Evolutionary conservation across 1,139 yeast genomes (phyloP).

Genomic region (Kodamaea fungicola): DNA sequence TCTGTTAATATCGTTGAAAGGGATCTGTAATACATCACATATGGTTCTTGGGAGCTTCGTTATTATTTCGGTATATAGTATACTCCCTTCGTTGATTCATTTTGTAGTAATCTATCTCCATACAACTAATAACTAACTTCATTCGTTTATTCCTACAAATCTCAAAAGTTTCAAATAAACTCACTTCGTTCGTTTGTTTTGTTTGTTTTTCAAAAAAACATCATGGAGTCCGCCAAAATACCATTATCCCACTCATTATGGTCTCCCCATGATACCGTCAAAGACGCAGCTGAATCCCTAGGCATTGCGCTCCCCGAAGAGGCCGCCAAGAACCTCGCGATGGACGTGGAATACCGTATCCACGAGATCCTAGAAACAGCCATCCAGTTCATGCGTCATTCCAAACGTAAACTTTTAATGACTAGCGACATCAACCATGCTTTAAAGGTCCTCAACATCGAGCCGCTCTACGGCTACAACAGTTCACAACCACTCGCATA

Average conservation of each 20-base stretch:
- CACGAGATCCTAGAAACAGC: constrained; percentile 96
- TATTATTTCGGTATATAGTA: too few relatives aligned
- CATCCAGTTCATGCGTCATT: constrained; percentile 91
- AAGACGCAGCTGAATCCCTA: constrained; percentile 90
- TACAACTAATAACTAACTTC: too few relatives aligned
- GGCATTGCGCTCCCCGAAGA: constrained; percentile 89
- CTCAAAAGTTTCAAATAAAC: too few relatives aligned
- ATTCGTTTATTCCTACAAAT: too few relatives aligned
- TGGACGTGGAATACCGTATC: constrained; percentile 97
- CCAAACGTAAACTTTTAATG: constrained; percentile 77
- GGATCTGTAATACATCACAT: too few relatives aligned
- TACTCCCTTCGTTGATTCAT: too few relatives aligned
- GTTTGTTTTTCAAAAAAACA: constrained; percentile 2
- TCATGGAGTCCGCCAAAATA: constrained; percentile 39
- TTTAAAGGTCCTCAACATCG: constrained; percentile 80
- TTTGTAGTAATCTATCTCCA: too few relatives aligned
- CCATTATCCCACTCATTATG: constrained; percentile 86
- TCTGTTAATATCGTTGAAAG: too few relatives aligned
- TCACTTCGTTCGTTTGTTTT: not conserved
- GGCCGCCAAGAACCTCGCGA: constrained; percentile 89
- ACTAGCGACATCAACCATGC: constrained; percentile 84
- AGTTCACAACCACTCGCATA: constrained; percentile 59
- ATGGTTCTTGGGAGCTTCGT: too few relatives aligned
- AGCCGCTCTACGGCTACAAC: constrained; percentile 78
- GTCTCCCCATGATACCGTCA: constrained; percentile 97